A percentile compares a stretch with the other conserved stretches of the same genome.
Evolutionary conservation across 1,139 yeast species (phyloP).

Genomic region (Pichia sp.): DNA sequence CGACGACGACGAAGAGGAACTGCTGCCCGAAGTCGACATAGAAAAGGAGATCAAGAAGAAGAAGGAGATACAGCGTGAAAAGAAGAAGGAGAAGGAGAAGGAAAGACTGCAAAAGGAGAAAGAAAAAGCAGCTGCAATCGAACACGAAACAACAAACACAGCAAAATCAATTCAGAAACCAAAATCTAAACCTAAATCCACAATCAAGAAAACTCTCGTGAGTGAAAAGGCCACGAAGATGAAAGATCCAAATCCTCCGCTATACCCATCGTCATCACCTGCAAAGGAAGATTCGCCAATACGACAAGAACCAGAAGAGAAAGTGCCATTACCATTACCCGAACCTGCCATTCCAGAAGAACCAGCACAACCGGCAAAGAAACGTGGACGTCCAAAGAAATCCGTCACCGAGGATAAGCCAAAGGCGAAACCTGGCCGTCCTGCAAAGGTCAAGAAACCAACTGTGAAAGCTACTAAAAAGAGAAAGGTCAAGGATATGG

Average conservation of each 20-base stretch:
- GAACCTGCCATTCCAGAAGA: background rate
- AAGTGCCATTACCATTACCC: background rate
- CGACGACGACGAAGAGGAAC: conserved; percentile 8
- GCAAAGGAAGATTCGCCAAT: background rate
- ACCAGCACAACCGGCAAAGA: background rate
- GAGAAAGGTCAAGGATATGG: background rate
- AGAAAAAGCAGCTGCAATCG: too few species aligned
- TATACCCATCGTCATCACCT: conserved; percentile 4
- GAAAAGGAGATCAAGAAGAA: conserved; percentile 2
- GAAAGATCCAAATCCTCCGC: background rate
- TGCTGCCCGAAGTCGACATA: conserved; percentile 2
- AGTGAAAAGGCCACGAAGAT: background rate
- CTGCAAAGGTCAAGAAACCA: background rate
- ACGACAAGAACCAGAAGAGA: background rate
- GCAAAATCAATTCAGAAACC: background rate
- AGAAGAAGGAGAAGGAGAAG: background rate
- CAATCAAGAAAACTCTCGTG: background rate
- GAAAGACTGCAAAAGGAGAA: background rate
- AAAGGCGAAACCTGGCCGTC: background rate
- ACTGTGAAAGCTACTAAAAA: background rate
- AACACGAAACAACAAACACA: background rate
- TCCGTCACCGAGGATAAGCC: too few species aligned
- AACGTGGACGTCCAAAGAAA: conserved; percentile 7
- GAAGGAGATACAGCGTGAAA: conserved; percentile 1
- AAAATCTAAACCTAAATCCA: background rate